Base-by-base conservation (phyloP, 1,284 basidiomycete species). In the Moniliophthora roreri region DNA sequence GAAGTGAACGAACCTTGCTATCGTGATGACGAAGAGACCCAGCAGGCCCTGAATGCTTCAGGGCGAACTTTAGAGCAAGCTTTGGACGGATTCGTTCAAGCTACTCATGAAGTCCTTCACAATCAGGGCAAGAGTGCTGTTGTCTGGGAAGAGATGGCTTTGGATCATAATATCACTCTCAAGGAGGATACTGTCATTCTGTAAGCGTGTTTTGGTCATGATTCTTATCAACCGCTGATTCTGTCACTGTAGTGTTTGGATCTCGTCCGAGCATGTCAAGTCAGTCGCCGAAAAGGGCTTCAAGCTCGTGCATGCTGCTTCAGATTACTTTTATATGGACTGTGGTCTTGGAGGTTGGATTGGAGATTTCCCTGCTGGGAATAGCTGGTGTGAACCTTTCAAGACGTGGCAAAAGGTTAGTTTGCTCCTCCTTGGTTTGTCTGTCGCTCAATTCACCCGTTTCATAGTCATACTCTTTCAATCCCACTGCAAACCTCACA, bases 291-390 rank as follows among this genome's bases (percentile, higher is more conserved):
- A 79, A 0, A 77, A 82, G 58, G 82, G 85, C 1, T 82, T 79
- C 66, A 70, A 77, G 5, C 69, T 91, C 39, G 75, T 93, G 15
- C 87, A 90, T 54, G 80, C 82, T 3, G 77, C 88, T 1, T 84
- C 81, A 11, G 79, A 90, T 61, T 89, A 82, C 70, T 88, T 92
- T 69, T 93, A 93, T 66, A 79, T 93, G 16, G 89, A 93, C 61
- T 91, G 90, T 65, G 92, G 93, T n/a, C 83, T 70, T 0, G 92
- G 93, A 3, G 82, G 69, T 38, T 95, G 91, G 91, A 61, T 94
- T 18, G 89, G 88, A n/a, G 72, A 73, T 39, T 59, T 72, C 62
- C 71, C 82, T 1, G 44, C 52, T 53, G 72, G 76, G 11, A 76
- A 78, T 51, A 76, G 72, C 54, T 73, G 70, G 86, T 89, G 87